Conservation (phyloP, 2,329 filamentous ascomycete species). For the Neophaeococcomyces mojaviensis region DNA sequence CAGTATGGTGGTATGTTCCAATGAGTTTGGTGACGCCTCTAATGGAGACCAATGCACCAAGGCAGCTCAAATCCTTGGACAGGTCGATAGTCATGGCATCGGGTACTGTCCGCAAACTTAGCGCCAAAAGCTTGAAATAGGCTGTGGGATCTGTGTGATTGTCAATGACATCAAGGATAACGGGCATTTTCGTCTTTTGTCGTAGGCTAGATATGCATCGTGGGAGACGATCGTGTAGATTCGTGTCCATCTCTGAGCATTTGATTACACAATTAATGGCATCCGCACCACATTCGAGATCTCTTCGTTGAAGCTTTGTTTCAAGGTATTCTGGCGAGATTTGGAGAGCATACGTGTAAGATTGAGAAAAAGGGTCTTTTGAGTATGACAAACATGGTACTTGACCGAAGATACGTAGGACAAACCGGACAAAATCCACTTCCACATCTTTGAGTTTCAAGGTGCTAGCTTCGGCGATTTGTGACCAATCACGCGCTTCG, state of each 20-base stretch:
- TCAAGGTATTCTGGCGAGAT: constrained; percentile 13
- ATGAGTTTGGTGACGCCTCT: constrained; percentile 7
- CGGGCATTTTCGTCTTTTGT: constrained; percentile 15
- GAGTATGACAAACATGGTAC: constrained; percentile 3
- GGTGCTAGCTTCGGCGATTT: too few species aligned
- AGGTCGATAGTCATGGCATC: too few species aligned
- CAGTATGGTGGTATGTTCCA: constrained; percentile 9
- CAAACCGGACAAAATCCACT: too few species aligned
- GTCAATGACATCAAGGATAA: constrained; percentile 16
- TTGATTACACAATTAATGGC: constrained; percentile 16
- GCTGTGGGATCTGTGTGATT: constrained; percentile 17
- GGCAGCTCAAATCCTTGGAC: too few species aligned
- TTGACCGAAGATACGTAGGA: too few species aligned
- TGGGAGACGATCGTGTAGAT: constrained; percentile 3
- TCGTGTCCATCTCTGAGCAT: neutral
- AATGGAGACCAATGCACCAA: too few species aligned
- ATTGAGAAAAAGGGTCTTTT: constrained; percentile 12
- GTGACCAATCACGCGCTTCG: neutral
- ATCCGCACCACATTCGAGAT: constrained; percentile 19
- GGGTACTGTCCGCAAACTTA: neutral
- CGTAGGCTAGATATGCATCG: constrained; percentile 13
- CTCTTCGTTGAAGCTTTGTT: constrained; percentile 8
- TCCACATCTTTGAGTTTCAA: too few species aligned
- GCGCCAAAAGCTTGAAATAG: constrained; percentile 12
- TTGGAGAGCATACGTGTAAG: constrained; percentile 20